These are phyloP conservation scores for Spergularia bocconei DNA, from an alignment of 148 eudicot species.

Conservation along the genomic window DNA sequence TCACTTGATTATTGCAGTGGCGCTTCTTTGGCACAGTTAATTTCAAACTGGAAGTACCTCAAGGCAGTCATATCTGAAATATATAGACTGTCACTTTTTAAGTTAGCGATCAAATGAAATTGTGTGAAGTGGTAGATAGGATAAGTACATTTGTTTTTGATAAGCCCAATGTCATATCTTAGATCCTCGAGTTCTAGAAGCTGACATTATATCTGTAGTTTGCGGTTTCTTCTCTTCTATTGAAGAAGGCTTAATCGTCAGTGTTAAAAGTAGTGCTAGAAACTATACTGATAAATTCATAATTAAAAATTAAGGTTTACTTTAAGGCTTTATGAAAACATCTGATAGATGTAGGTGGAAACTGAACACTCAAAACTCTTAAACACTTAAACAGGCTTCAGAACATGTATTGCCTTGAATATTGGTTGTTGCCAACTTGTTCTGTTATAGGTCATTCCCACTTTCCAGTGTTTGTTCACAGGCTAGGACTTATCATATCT, in stretches of 20 bases:
- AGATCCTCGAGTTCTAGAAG: too few species aligned
- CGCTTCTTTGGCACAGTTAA: too few species aligned
- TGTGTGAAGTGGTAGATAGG: not conserved
- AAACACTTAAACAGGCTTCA: not conserved
- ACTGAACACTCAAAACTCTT: not conserved
- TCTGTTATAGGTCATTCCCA: too few species aligned
- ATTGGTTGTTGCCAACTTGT: too few species aligned
- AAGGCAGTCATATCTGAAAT: too few species aligned
- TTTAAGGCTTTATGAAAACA: not conserved
- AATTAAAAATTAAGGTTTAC: not conserved
- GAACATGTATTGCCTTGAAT: not conserved
- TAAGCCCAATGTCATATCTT: too few species aligned
- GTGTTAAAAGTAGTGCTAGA: not conserved
- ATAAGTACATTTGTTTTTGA: not conserved
- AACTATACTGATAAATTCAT: not conserved
- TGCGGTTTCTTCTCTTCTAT: too few species aligned
- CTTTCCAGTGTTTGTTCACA: too few species aligned
- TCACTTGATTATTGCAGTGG: too few species aligned
- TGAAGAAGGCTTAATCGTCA: not conserved
- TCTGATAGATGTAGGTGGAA: not conserved
- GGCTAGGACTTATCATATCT: too few species aligned
- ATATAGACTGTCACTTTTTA: not conserved
- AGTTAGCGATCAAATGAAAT: not conserved
- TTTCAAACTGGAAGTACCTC: too few species aligned
- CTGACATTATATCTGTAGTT: too few species aligned